Conservation (phyloP, 179 eudicot species). For the Silene noctiflora region DNA sequence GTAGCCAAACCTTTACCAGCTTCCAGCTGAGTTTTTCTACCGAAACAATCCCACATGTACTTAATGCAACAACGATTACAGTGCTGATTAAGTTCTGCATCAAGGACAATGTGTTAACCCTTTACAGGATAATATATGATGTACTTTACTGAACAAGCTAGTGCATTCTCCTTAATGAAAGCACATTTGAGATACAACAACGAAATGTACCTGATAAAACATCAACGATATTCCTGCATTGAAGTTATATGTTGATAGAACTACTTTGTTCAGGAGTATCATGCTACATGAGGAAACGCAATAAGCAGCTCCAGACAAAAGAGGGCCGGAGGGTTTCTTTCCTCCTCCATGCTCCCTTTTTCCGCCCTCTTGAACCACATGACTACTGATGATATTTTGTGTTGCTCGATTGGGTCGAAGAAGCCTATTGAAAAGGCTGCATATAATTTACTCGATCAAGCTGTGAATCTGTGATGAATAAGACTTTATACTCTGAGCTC, state of each 20-base stretch:
- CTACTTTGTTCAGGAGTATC: slow-evolving; percentile 79
- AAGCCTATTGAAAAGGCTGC: slow-evolving; percentile 36
- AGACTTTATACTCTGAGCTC: neutral
- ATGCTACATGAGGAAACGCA: slow-evolving; percentile 82
- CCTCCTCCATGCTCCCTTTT: slow-evolving; percentile 46
- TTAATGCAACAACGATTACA: slow-evolving; percentile 48
- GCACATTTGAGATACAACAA: neutral
- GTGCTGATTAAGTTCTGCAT: slow-evolving; percentile 76
- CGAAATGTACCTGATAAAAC: slow-evolving; percentile 68
- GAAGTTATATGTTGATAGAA: slow-evolving; percentile 65
- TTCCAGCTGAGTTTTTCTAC: slow-evolving; percentile 71
- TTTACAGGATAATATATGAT: neutral
- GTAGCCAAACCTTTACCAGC: slow-evolving; percentile 71
- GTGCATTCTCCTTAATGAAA: neutral
- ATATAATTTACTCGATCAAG: slow-evolving; percentile 20
- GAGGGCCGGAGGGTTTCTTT: slow-evolving; percentile 50
- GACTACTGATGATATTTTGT: slow-evolving; percentile 22
- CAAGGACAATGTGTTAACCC: slow-evolving; percentile 5
- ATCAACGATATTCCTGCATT: slow-evolving; percentile 79
- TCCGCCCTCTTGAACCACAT: slow-evolving; percentile 32
- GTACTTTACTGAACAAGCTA: neutral
- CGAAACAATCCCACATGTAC: slow-evolving; percentile 47
- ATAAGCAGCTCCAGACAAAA: slow-evolving; percentile 72
- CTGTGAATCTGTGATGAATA: slow-evolving; percentile 9
- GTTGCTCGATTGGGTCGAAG: slow-evolving; percentile 35